Evolutionary conservation across 305 asterid species (phyloP).

Genomic region (Fraxinus floribunda): DNA sequence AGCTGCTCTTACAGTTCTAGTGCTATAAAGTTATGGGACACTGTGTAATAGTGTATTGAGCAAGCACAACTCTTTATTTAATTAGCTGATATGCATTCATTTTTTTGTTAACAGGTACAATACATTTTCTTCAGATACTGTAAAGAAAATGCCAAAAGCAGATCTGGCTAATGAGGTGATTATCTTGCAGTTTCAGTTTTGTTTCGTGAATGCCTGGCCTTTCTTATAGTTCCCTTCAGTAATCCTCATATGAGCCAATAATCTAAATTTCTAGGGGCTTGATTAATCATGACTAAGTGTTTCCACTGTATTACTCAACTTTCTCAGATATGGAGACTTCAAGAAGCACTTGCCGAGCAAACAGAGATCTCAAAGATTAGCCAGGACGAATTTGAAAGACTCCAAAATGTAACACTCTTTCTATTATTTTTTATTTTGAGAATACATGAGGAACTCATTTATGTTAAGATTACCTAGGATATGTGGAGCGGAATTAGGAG

Average conservation of each 20-base stretch:
- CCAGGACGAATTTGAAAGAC: slow-evolving; percentile 89
- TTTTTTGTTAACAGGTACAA: slow-evolving; percentile 51
- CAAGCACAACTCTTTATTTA: not conserved
- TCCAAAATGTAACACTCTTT: slow-evolving; percentile 58
- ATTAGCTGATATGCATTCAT: not conserved
- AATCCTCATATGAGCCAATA: not conserved
- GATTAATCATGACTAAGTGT: not conserved
- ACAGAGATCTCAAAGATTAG: slow-evolving; percentile 73
- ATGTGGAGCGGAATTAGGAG: not conserved
- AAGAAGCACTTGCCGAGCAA: slow-evolving; percentile 72
- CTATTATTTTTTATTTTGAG: not conserved
- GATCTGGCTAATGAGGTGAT: slow-evolving; percentile 86
- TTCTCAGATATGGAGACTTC: slow-evolving; percentile 80
- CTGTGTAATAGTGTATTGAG: not conserved
- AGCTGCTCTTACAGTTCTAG: not conserved
- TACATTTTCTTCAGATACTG: slow-evolving; percentile 84
- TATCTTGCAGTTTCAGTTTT: not conserved
- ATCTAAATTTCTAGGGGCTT: not conserved
- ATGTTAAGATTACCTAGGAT: not conserved
- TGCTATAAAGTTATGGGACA: not conserved
- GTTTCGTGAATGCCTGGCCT: not conserved
- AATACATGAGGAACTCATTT: not conserved
- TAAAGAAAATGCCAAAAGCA: slow-evolving; percentile 82
- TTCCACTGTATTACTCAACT: slow-evolving; percentile 13
- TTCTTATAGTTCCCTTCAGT: not conserved